Conservation (phyloP, 2,329 filamentous ascomycete species). For the Colletotrichum coccodes region DNA sequence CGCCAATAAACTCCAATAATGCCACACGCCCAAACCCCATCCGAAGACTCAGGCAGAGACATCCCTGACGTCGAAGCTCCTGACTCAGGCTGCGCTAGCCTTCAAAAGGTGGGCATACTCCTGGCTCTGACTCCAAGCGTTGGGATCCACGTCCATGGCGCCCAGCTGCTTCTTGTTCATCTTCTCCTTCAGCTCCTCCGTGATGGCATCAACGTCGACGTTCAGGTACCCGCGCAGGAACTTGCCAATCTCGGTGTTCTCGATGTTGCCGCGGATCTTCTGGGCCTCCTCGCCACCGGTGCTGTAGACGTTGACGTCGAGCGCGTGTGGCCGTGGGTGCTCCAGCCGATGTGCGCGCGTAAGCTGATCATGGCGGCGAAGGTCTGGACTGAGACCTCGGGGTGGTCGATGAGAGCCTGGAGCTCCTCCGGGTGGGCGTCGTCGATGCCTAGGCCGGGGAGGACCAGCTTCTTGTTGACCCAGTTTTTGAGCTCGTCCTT, state of each 20-base stretch:
- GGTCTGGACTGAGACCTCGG: slow-evolving; percentile 62
- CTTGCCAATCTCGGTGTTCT: slow-evolving; percentile 91
- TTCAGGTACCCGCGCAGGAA: slow-evolving; percentile 84
- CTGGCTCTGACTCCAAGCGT: slow-evolving; percentile 15
- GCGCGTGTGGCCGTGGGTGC: slow-evolving; percentile 93
- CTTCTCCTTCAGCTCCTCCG: slow-evolving; percentile 76
- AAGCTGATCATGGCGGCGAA: slow-evolving; percentile 90
- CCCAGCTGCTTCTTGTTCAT: slow-evolving; percentile 38
- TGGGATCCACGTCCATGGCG: slow-evolving; percentile 10
- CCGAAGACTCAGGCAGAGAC: neutral
- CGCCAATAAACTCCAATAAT: slow-evolving; percentile 23
- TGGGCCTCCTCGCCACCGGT: slow-evolving; percentile 73
- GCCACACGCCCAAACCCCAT: neutral
- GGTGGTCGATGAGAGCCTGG: slow-evolving; percentile 67
- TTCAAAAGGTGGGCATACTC: slow-evolving; percentile 19
- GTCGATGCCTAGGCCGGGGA: slow-evolving; percentile 78
- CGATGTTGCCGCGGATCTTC: slow-evolving; percentile 83
- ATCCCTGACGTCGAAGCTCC: neutral
- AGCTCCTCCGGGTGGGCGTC: slow-evolving; percentile 81
- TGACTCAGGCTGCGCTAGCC: neutral
- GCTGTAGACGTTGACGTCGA: slow-evolving; percentile 97
- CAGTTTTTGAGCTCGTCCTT: slow-evolving; percentile 65
- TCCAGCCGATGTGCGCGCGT: slow-evolving; percentile 92
- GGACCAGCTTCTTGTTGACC: slow-evolving; percentile 75
- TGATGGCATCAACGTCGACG: slow-evolving; percentile 82